A percentile compares a stretch with the other conserved stretches of the same genome.
phyloP scores from a whole-genome alignment of 306 rosid genomes.

The Canavalia gladiata region DNA sequence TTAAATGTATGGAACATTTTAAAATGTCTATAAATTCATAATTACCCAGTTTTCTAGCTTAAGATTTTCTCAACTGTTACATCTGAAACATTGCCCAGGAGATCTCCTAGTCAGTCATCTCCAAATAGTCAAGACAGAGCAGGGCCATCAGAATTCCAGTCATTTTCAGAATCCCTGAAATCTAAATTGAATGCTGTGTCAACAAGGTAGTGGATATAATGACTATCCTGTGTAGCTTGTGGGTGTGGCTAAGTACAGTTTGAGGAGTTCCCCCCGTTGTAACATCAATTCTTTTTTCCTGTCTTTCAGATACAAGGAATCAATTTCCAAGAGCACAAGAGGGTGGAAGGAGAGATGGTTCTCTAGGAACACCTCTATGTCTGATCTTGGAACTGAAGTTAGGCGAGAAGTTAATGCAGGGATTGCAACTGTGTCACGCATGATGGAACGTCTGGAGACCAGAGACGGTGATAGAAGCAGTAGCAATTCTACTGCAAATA shows the following conservation, averaged over 20 bases:
- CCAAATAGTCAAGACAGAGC: slow-evolving; percentile 85
- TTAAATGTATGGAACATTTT: slow-evolving; percentile 29
- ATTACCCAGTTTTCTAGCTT: neutral
- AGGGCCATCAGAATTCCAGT: slow-evolving; percentile 94
- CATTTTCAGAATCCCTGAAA: slow-evolving; percentile 89
- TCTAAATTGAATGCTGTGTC: slow-evolving; percentile 90
- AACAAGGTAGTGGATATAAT: slow-evolving; percentile 61
- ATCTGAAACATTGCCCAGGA: slow-evolving; percentile 51
- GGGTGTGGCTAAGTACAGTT: slow-evolving; percentile 17
- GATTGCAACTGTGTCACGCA: slow-evolving; percentile 82
- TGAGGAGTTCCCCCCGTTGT: slow-evolving; percentile 6
- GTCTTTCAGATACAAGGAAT: slow-evolving; percentile 84
- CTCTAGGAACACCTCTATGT: slow-evolving; percentile 81
- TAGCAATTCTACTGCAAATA: slow-evolving; percentile 59
- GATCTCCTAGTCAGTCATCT: slow-evolving; percentile 73
- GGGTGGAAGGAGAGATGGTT: slow-evolving; percentile 97
- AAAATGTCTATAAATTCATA: neutral
- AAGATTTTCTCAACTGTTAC: slow-evolving; percentile 16
- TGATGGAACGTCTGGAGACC: slow-evolving; percentile 94
- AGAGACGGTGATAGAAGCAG: slow-evolving; percentile 62
- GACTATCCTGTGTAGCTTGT: slow-evolving; percentile 17
- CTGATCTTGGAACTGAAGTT: slow-evolving; percentile 90
- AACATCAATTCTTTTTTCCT: slow-evolving; percentile 30
- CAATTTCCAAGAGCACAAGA: slow-evolving; percentile 91
- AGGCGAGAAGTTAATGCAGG: slow-evolving; percentile 87